These are phyloP conservation scores for Stereocaulon alpinum DNA, from an alignment of 495 filamentous ascomycete species.

Conservation along the genomic window DNA sequence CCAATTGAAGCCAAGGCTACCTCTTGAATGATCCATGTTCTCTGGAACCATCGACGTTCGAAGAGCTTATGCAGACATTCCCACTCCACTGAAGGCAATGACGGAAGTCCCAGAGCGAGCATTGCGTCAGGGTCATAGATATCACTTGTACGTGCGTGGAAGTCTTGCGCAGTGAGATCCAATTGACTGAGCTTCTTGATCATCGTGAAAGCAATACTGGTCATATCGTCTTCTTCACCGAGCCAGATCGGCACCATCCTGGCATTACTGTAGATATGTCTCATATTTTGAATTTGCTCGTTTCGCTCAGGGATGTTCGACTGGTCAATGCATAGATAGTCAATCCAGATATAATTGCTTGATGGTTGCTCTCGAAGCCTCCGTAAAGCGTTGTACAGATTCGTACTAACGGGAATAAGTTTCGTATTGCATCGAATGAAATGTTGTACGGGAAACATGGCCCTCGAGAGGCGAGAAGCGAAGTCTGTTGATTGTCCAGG, in stretches of 20 bases:
- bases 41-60: background rate
- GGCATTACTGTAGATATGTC: conserved; percentile 23
- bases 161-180: background rate
- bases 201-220: background rate
- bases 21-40: conserved; percentile 9
- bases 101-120: background rate
- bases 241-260: conserved; percentile 22
- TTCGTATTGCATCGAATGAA: background rate
- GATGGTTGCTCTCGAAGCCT: background rate
- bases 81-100: background rate
- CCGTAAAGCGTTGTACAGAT: background rate
- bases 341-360: conserved; percentile 5
- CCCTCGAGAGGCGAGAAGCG: background rate
- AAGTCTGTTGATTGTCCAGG: background rate
- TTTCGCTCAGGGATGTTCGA: background rate
- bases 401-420: background rate
- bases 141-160: background rate
- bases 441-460: background rate
- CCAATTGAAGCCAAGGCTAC: background rate
- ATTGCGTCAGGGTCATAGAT: background rate
- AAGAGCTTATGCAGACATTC: background rate
- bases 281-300: conserved; percentile 12
- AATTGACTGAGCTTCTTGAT: background rate
- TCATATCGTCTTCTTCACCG: conserved; percentile 9
- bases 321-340: conserved; percentile 8